Conservation (phyloP, 768 basidiomycete species). For the Heimioporus sp. region DNA sequence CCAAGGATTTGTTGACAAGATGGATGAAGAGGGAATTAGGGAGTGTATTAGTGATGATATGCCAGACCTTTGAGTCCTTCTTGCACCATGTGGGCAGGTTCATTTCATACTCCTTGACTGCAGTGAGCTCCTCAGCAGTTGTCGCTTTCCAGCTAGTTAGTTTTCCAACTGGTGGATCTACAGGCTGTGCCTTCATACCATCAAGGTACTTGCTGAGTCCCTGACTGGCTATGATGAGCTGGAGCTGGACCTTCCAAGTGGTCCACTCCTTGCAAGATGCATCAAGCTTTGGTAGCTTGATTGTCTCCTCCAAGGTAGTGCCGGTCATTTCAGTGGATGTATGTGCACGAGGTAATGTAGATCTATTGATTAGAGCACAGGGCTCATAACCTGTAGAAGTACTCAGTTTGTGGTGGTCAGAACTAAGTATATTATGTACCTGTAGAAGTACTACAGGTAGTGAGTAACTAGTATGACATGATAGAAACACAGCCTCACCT, state of each 20-base stretch:
- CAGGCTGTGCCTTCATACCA: conserved; percentile 2
- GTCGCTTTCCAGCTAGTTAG: background rate
- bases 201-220: background rate
- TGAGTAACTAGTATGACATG: no score
- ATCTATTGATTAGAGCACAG: background rate
- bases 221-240: background rate
- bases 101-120: background rate
- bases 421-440: no score
- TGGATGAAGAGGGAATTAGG: background rate
- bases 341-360: no score
- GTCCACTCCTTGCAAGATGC: conserved; percentile 4
- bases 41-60: background rate
- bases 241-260: background rate
- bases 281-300: conserved; percentile 3
- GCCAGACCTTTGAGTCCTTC: conserved; percentile 29
- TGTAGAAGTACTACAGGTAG: no score
- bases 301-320: background rate
- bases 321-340: background rate
- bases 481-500: no score
- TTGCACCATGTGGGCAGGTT: conserved; percentile 1
- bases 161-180: conserved; percentile 6
- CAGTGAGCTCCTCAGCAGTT: background rate
- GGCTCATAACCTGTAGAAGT: background rate
- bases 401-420: no score
- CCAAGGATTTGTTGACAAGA: conserved; percentile 3